Base-by-base conservation (phyloP, 2,329 filamentous ascomycete genomes). In the Sporothrix dimorphospora region DNA sequence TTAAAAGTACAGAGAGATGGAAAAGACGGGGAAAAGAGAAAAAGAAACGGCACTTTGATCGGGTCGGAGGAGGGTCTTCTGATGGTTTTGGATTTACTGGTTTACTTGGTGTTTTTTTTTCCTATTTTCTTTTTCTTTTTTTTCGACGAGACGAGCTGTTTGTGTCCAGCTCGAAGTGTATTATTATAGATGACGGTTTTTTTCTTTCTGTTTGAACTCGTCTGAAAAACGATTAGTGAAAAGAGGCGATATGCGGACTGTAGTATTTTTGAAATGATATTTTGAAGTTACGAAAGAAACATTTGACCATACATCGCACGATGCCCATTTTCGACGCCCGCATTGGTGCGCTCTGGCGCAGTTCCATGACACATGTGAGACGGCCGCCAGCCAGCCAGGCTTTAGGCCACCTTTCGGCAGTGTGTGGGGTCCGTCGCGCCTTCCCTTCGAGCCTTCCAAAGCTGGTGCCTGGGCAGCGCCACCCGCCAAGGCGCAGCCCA, bases 381-480 rank as follows among this genome's bases (percentile, higher is more conserved):
- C 65, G 27, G 63, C 24, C 19, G 40, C 4, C 14, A 47, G n/a
- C n/a, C n/a, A n/a, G n/a, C n/a, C 42, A 47, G 5, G 42, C 42
- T 3, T 47, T 47, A 47, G 42, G 42, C 42, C 12, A 6, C 42
- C 42, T 47, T 47, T 34, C 53, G 53, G 53, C 30, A n/a, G 27
- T 38, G 16, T 34, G 30, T 34, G 47, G n/a, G 19, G 30, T 19
- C 27, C 30, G 14, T 49, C 42, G 61, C 27, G 42, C 45, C 45
- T 51, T 67, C 45, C 65, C 38, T 40, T n/a, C 19, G 30, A 12
- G 21, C 21, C 7, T 4, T 16, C 42, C 42, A 47, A 49, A 67
- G 59, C 63, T 51, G 63, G 63, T 67, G 63, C 63, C 63, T 67
- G 63, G 63, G 42, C 65, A 67, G 65, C 45, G 65, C 65, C 65